Evolutionary conservation across 139 green algal species (phyloP), one percentile per base, ranked within the genome.

Genomic region (Volvox africanus): DNA sequence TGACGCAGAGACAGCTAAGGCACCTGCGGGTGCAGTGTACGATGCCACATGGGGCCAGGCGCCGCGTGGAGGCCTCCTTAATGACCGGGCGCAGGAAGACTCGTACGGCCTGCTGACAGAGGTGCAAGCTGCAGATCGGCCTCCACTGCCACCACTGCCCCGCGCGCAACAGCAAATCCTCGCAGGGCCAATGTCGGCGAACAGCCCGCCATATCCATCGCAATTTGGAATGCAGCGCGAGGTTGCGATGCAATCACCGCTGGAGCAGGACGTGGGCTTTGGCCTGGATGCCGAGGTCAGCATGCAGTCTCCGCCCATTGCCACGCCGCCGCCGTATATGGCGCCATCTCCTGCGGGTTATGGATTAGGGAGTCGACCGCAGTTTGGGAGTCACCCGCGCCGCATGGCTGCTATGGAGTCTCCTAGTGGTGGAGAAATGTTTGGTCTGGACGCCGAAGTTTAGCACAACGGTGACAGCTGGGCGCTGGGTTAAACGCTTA

Each of bases 361-460:
- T 26, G 12, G 79, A 17, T n/a, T n/a, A n/a, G n/a, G n/a, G n/a
- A 20, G 1, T 16, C 37, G 18, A 35, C 21, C 78, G 1, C 78
- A 19, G 78, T 44, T 35, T 26, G 37, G 21, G 0, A 22, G 44
- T 18, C 36, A 12, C 2, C 65, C 12, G 0, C 20, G 44, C 3
- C 18, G 36, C 44, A 55, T 55, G 79, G 6, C 26, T 24, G 78
- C 20, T 61, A 20, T n/a, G 32, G 36, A 44, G 78, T 17, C 22
- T 12, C 16, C n/a, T 55, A 61, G 61, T 21, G 81, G 61, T n/a
- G 81, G 61, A 9, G 81, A 30, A 1, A 61, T 30, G n/a, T 87
- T 73, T 69, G 81, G 81, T 6, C 28, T 87, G 81, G 81, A 87
- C 61, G 81, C 81, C 30, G 81, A 87, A 55, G 61, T 87, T 73